Percentiles rank a stretch among this genome's conserved stretches.
phyloP scores from a whole-genome alignment of 192 early-diverging fungal genomes.

The Backusella macrospora region DNA sequence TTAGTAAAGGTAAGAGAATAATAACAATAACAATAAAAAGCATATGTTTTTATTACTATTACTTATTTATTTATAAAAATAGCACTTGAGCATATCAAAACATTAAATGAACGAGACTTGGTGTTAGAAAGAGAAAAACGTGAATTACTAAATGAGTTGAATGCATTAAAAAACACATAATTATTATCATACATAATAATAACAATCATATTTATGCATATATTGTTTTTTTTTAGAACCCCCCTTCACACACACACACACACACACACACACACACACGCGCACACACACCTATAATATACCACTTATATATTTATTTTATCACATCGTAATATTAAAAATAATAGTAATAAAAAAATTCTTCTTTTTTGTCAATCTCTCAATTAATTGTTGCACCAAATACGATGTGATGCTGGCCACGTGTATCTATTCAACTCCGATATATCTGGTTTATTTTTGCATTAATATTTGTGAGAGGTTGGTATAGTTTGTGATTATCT shows the following conservation, averaged over 20 bases:
- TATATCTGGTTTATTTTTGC: not conserved
- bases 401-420: not conserved
- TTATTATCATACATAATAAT: too few species aligned
- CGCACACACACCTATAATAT: too few species aligned
- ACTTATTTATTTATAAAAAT: not conserved
- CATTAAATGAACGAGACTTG: constrained; percentile 47
- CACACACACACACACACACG: too few species aligned
- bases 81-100: constrained; percentile 58
- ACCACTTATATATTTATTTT: too few species aligned
- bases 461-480: not conserved
- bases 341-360: not conserved
- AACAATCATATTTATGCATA: too few species aligned
- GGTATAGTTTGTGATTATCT: too few species aligned
- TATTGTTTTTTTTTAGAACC: too few species aligned
- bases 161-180: constrained; percentile 1
- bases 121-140: constrained; percentile 44
- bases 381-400: not conserved
- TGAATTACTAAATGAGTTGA: constrained; percentile 22
- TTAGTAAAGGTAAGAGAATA: constrained; percentile 71
- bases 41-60: not conserved
- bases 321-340: too few species aligned
- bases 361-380: too few species aligned
- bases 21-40: not conserved
- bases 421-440: not conserved
- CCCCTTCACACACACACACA: too few species aligned